Evolutionary conservation across 129 eudicot genomes (phyloP).

Genomic region (Solidago caesia): DNA sequence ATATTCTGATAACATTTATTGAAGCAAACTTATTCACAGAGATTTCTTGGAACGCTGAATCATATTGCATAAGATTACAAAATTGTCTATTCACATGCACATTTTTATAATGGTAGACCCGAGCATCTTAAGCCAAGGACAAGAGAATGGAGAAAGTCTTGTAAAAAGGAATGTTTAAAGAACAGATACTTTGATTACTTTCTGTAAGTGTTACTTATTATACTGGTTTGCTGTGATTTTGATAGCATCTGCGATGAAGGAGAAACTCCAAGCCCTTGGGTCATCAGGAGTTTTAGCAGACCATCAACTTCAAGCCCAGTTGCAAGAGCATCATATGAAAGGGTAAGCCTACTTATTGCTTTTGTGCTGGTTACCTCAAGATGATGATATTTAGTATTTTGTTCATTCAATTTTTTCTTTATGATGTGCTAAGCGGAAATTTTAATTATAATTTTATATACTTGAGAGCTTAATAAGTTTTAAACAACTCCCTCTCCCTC

Average conservation of each 20-base stretch:
- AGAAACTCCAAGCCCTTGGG: conserved; percentile 92
- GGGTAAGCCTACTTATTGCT: conserved; percentile 55
- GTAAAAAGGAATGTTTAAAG: neutral
- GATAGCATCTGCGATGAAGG: conserved; percentile 93
- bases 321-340: conserved; percentile 93
- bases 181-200: neutral
- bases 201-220: neutral
- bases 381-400: neutral
- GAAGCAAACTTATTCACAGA: conserved; percentile 1
- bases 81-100: neutral
- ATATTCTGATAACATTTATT: neutral
- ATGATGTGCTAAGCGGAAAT: conserved; percentile 3
- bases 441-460: neutral
- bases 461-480: conserved; percentile 14
- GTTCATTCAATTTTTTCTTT: conserved; percentile 7
- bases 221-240: conserved; percentile 33
- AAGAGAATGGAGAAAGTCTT: conserved; percentile 2
- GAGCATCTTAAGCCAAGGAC: neutral
- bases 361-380: conserved; percentile 12
- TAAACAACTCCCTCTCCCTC: neutral
- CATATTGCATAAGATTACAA: conserved; percentile 13
- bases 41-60: conserved; percentile 9
- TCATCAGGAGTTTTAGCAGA: conserved; percentile 97
- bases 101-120: conserved; percentile 4
- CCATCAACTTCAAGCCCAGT: conserved; percentile 94